Evolutionary conservation across 2,329 filamentous ascomycete genomes (phyloP), one percentile per base, ranked within the genome.

Genomic region (Hymenoscyphus fraxineus): DNA sequence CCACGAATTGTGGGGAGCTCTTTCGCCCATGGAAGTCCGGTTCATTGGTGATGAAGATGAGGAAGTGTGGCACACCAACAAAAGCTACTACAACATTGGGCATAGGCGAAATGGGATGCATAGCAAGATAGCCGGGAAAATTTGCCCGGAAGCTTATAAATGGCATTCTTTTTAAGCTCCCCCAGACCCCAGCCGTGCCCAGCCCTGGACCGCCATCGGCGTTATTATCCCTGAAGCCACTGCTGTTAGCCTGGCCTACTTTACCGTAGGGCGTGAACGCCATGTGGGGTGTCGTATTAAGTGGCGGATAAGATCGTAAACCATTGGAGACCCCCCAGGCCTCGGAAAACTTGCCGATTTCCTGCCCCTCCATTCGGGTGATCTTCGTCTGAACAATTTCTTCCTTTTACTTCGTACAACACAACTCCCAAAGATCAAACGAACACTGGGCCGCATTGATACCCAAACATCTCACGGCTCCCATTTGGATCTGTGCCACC

Each of bases 1-100:
- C 38, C 40, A 39, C n/a, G n/a, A 59, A 60, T 40, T 51, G 40
- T 35, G 59, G 59, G 32, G 59, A 22, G 40, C 40, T 44, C 22
- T 47, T 22, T 44, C 40, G 13, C 39, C n/a, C 19, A 60, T 27
- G 39, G 47, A 47, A 44, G 44, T n/a, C 40, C 13, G 19, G 38
- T 54, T 35, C 13, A 60, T 60, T 60, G 59, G 59, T 35, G 41
- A n/a, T 22, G 44, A 22, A 22, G 4, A 51, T 35, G 35, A 35
- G 35, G 35, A 35, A 35, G 6, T 6, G 35, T 35, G 35, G 35
- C 35, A 35, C 35, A 35, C 9, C 9, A 6, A 35, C 35, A 35
- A 35, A 9, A 10, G 35, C 19, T 51, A 7, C 6, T 9, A 47
- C 16, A 19, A 47, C 44, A 51, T 19, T 51, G 44, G 44, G n/a